phyloP scores from a whole-genome alignment of 306 rosid genomes.

The Prunus mume region DNA sequence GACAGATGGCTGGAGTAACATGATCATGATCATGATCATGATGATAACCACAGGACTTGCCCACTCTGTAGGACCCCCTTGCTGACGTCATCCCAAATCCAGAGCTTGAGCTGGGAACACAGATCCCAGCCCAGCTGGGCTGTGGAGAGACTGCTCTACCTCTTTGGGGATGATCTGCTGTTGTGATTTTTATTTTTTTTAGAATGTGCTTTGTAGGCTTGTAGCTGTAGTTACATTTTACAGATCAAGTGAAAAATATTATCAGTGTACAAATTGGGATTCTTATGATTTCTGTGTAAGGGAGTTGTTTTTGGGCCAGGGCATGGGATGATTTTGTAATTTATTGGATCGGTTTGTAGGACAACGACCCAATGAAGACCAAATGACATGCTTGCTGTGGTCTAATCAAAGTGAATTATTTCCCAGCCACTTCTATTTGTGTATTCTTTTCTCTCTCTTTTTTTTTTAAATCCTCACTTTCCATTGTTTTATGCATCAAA shows the following conservation, averaged over 20 bases:
- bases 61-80: constrained; percentile 79
- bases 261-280: not conserved
- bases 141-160: constrained; percentile 76
- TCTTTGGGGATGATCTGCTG: constrained; percentile 72
- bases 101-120: constrained; percentile 27
- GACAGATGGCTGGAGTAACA: constrained; percentile 60
- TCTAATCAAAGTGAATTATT: too few species aligned
- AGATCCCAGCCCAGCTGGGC: constrained; percentile 79
- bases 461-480: too few species aligned
- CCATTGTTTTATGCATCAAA: too few species aligned
- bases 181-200: constrained; percentile 3
- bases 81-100: constrained; percentile 35
- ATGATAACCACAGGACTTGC: constrained; percentile 49
- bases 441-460: too few species aligned
- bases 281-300: not conserved
- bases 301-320: not conserved
- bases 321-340: not conserved
- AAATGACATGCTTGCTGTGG: not conserved
- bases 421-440: too few species aligned
- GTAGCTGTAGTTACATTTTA: not conserved
- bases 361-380: not conserved
- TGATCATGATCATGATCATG: not conserved
- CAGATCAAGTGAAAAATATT: not conserved
- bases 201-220: too few species aligned
- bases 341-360: not conserved